Base-by-base conservation (phyloP, 768 basidiomycete genomes). In the Sporobolomyces pararoseus region DNA sequence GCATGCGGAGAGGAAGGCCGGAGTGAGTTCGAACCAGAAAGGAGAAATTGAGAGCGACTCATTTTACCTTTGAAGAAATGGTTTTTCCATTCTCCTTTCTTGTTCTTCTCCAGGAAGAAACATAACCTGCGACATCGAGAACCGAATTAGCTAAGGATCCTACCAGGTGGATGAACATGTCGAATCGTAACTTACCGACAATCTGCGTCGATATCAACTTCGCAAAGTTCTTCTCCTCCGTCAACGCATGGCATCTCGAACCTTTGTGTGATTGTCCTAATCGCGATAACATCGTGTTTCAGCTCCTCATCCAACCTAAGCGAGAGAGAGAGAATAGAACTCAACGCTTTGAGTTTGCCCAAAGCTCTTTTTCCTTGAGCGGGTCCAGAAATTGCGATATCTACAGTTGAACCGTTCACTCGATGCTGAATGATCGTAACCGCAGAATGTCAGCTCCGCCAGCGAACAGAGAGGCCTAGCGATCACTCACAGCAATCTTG, bases 141-240 rank as follows among this genome's bases (percentile, higher is more conserved):
- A 47, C 7, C 21, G 46, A 47, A 23, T 32, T 25, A 25, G 32
- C n/a, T 37, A 19, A 25, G 50, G 39, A 7, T 51, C n/a, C 10
- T 42, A 10, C 23, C 6, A 5, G 0, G n/a, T 3, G 16, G 25
- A 13, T 14, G 35, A 27, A 42, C 1, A 39, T 17, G 2, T n/a
- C 7, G 27, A 51, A 51, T 17, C 1, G 32, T 4, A 21, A 51
- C 66, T n/a, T 13, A 50, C 66, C 70, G 67, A 35, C 77, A 76
- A 47, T 78, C 77, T 1, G 76, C 76, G 17, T 78, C 77, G 46
- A 77, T 69, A 61, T 78, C 77, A 23, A 77, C 77, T 42, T 77
- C 73, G 57, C 72, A 76, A 4, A 66, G 54, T 42, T 68, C 68
- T n/a, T 67, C 71, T 21, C 39, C 47, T 12, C 52, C 60, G 25